These are phyloP conservation scores for Ramaria sp. DNA, from an alignment of 768 basidiomycete genomes.

Conservation along the genomic window DNA sequence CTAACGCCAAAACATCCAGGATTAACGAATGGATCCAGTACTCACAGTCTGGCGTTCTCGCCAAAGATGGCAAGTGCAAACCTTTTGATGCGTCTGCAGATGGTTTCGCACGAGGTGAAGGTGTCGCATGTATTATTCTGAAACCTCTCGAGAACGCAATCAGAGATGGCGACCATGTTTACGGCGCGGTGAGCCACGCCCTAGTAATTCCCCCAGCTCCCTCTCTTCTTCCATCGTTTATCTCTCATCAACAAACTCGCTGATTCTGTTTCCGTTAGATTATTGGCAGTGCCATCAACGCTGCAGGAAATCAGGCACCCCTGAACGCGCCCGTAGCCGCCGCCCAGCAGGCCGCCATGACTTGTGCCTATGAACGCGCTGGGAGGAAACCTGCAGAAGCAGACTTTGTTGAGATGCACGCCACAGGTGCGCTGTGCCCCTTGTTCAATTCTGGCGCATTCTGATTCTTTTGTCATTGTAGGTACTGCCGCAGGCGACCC, in stretches of 20 bases:
- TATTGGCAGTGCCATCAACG: constrained; percentile 29
- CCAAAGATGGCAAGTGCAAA: constrained; percentile 32
- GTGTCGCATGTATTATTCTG: constrained; percentile 27
- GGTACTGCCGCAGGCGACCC: constrained; percentile 39
- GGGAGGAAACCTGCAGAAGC: constrained; percentile 27
- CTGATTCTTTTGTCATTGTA: not conserved
- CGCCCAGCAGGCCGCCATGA: constrained; percentile 29
- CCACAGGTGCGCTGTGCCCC: constrained; percentile 26
- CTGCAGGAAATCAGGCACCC: constrained; percentile 27
- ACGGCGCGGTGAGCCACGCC: constrained; percentile 24
- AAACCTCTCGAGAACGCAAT: constrained; percentile 30
- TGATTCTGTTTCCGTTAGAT: constrained; percentile 18
- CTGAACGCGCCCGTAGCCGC: constrained; percentile 28
- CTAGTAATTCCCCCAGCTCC: not conserved
- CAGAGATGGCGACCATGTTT: constrained; percentile 30
- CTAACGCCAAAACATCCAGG: constrained; percentile 12
- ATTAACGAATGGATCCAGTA: constrained; percentile 28
- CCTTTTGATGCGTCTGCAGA: constrained; percentile 34
- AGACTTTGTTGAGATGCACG: constrained; percentile 41
- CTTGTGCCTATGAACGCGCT: constrained; percentile 24
- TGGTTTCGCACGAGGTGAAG: constrained; percentile 33
- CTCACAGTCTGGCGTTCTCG: constrained; percentile 27
- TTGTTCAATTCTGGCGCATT: not conserved
- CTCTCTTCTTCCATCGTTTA: too few species aligned
- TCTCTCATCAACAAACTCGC: too few species aligned